Conservation (phyloP, 352 stramenopile genomes). For the Chrysophaeum taylorii region DNA sequence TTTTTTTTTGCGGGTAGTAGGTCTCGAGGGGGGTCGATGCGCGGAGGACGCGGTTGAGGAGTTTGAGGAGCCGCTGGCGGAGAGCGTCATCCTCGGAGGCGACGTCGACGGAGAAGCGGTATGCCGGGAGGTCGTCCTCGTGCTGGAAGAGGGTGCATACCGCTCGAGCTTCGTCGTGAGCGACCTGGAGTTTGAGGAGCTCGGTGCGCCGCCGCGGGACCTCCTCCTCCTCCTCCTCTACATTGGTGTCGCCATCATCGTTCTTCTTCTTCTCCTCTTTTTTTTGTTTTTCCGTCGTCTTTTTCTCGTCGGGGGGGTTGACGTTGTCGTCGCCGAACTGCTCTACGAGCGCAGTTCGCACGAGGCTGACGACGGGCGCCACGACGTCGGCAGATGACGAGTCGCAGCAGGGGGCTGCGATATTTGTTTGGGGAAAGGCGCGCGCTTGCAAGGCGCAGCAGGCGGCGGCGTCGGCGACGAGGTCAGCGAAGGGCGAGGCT, state of each 20-base stretch:
- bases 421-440: conserved; percentile 43
- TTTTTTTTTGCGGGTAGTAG: no score
- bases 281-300: no score
- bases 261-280: no score
- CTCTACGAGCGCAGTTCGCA: not conserved
- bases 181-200: no score
- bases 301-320: no score
- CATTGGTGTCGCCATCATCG: no score
- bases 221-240: no score
- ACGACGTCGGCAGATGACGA: not conserved
- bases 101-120: conserved; percentile 5
- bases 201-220: no score
- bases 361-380: not conserved
- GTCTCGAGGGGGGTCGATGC: not conserved
- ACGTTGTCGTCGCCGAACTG: not conserved
- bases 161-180: no score
- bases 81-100: conserved; percentile 4
- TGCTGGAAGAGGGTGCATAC: no score
- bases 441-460: conserved; percentile 80
- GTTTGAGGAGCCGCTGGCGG: not conserved
- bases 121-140: no score
- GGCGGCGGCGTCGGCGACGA: conserved; percentile 89
- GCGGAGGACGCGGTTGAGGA: not conserved
- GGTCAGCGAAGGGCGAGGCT: conserved; percentile 78
- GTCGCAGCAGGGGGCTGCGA: not conserved